Evolutionary conservation across 2,329 filamentous ascomycete species (phyloP), one percentile per base, ranked within the genome.

Genomic region (Bipolaris bicolor): DNA sequence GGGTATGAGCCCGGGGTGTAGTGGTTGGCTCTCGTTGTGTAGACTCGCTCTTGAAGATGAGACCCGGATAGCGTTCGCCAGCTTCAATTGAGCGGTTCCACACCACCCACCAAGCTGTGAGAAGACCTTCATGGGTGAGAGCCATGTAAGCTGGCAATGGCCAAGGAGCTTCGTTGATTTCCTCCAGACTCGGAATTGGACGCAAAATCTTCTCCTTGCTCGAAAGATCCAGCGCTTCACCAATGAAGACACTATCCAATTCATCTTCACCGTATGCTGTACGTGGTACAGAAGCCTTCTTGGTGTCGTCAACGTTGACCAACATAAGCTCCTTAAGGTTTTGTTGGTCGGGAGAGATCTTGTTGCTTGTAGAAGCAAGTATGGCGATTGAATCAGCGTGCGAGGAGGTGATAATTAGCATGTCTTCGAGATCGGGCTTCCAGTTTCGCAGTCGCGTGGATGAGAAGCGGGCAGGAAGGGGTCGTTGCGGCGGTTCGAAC

Each of bases 61-160:
- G 80, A 4, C 90, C 90, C 39, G 89, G 84, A 74, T 92, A 98
- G 0, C 86, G 85, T 6, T 86, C 86, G 3, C 88, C 88, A 66
- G 88, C 82, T 57, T 88, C 86, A 60, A 99, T 88, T 1, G 94
- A 92, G 40, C 96, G 92, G 34, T 90, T 86, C 77, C 97, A 97
- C 18, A 98, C 85, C 41, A 98, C 79, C 91, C 94, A 97, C 92
- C 94, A 99, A 11, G 88, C 84, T 44, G 86, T 87, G 15, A 99
- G 81, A 9, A 96, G 79, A 62, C 95, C 95, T 69, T 97, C 91
- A 64, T 97, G 89, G 58, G 96, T 98, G 15, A 99, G 81, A 29
- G 92, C 84, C 83, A 95, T 89, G 40, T 97, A 82, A 10, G 88
- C 91, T 5, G 95, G 95, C 7, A 98, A 78, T 11, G 95, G 94